Conservation (phyloP, 306 rosid genomes). For the Abrus pulchellus region DNA sequence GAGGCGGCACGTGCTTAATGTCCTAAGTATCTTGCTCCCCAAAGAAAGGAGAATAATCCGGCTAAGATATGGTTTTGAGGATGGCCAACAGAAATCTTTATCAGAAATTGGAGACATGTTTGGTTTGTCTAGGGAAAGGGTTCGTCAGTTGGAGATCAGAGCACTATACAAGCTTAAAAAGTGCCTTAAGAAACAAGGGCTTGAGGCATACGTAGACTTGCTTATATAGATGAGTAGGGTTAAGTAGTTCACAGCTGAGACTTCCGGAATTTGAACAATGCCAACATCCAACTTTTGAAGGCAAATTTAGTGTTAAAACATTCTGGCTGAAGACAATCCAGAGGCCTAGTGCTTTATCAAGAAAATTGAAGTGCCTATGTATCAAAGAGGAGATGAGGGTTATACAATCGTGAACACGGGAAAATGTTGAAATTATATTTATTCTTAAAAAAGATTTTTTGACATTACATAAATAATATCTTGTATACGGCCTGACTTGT, state of each 20-base stretch:
- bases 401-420: slow-evolving; percentile 36
- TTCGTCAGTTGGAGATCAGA: slow-evolving; percentile 68
- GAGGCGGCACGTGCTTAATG: slow-evolving; percentile 78
- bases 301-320: background rate
- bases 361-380: slow-evolving; percentile 10
- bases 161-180: slow-evolving; percentile 82
- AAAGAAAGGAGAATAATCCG: slow-evolving; percentile 80
- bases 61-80: slow-evolving; percentile 83
- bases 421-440: slow-evolving; percentile 25
- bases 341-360: background rate
- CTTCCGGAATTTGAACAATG: background rate
- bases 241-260: slow-evolving; percentile 39
- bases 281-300: slow-evolving; percentile 41
- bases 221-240: slow-evolving; percentile 57
- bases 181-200: slow-evolving; percentile 73
- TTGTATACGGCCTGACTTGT: slow-evolving; percentile 12
- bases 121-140: slow-evolving; percentile 85
- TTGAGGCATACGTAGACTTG: slow-evolving; percentile 69
- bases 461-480: slow-evolving; percentile 22
- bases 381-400: background rate
- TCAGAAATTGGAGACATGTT: slow-evolving; percentile 74
- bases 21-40: slow-evolving; percentile 62
- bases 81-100: slow-evolving; percentile 68
- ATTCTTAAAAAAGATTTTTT: slow-evolving; percentile 7
- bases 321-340: background rate